Evolutionary conservation across 345 rosid species (phyloP).

Genomic region (Pseudoturritis turrita): DNA sequence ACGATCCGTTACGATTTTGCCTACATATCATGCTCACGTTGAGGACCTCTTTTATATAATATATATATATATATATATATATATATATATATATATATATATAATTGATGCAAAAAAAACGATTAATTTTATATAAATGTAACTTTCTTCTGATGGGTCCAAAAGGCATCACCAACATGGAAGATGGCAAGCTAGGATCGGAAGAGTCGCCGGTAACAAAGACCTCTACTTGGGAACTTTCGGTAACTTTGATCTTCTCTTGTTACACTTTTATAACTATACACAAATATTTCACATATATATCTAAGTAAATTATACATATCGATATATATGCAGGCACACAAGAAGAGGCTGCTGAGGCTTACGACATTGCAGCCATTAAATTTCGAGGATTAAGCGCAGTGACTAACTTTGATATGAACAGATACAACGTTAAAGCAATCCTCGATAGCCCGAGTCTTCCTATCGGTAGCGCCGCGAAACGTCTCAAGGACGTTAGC

Average conservation of each 20-base stretch:
- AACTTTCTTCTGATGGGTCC: background rate
- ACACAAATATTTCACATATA: background rate
- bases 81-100: background rate
- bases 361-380: constrained; percentile 94
- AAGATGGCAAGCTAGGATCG: constrained; percentile 98
- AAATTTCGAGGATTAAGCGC: constrained; percentile 91
- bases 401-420: constrained; percentile 98
- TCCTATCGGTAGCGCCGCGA: constrained; percentile 75
- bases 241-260: constrained; percentile 35
- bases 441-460: constrained; percentile 75
- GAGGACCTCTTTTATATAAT: no score
- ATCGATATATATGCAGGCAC: constrained; percentile 48
- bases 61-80: no score
- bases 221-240: constrained; percentile 94
- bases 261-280: background rate
- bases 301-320: background rate
- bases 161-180: constrained; percentile 96
- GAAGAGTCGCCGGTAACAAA: constrained; percentile 96
- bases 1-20: no score
- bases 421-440: constrained; percentile 70
- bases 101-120: background rate
- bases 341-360: constrained; percentile 98
- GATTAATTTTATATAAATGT: background rate
- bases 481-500: constrained; percentile 39
- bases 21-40: no score